These are phyloP conservation scores for Komagataella phaffii DNA, from an alignment of 805 yeast species.

Conservation along the genomic window DNA sequence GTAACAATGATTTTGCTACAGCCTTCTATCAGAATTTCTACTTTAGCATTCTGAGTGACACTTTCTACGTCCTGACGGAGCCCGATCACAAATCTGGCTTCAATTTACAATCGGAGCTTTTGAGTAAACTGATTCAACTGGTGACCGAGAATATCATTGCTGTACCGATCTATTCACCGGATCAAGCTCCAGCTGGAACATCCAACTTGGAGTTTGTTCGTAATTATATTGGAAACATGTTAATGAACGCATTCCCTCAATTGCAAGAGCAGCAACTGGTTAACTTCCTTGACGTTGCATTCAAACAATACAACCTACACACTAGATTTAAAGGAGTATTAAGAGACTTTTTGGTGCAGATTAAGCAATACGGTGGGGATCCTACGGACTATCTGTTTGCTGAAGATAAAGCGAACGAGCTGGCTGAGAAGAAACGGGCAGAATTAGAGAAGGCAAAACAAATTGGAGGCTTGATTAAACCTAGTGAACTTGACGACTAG, in stretches of 20 bases:
- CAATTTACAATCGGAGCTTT: constrained; percentile 70
- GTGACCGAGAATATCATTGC: constrained; percentile 66
- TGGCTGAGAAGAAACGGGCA: constrained; percentile 48
- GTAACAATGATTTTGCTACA: constrained; percentile 58
- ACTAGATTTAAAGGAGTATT: constrained; percentile 68
- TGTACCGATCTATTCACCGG: constrained; percentile 69
- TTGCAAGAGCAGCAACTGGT: constrained; percentile 72
- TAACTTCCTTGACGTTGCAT: constrained; percentile 68
- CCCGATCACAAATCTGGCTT: constrained; percentile 97
- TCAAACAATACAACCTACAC: constrained; percentile 60
- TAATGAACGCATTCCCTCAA: constrained; percentile 86
- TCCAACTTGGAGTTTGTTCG: constrained; percentile 67
- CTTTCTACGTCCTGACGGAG: constrained; percentile 88
- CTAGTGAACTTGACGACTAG: constrained; percentile 79
- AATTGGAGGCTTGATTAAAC: constrained; percentile 90
- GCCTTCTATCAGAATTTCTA: constrained; percentile 84
- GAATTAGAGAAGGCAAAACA: constrained; percentile 74
- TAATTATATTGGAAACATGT: constrained; percentile 70
- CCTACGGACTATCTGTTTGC: constrained; percentile 90
- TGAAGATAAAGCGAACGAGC: constrained; percentile 78
- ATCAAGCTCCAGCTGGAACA: constrained; percentile 77
- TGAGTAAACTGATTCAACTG: constrained; percentile 71
- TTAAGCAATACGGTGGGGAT: constrained; percentile 92
- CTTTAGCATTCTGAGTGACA: constrained; percentile 81
- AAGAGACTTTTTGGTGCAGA: constrained; percentile 93